A percentile compares a stretch with the other conserved stretches of the same genome.
Evolutionary conservation across 192 early-diverging fungal genomes (phyloP).

Genomic region (Rhizoclosmatium globosum): DNA sequence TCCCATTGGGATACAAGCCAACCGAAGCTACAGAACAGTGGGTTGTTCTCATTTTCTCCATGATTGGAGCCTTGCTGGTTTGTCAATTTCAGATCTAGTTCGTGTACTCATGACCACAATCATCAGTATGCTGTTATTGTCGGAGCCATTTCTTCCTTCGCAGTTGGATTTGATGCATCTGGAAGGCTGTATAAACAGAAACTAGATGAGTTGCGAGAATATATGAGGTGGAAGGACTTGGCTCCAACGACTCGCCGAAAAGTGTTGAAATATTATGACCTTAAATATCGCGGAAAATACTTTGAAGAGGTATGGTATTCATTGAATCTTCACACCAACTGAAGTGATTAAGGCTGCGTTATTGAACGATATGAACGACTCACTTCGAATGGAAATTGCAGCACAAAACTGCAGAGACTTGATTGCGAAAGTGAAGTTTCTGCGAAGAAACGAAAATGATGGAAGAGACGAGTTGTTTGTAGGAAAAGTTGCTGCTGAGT

Average conservation of each 20-base stretch:
- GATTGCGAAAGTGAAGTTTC: constrained; percentile 39
- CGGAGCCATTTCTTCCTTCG: constrained; percentile 30
- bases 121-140: constrained; percentile 8
- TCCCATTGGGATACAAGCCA: neutral
- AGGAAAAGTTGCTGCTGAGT: constrained; percentile 34
- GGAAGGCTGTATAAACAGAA: constrained; percentile 36
- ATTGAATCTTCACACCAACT: neutral
- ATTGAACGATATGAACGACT: constrained; percentile 35
- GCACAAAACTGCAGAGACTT: constrained; percentile 38
- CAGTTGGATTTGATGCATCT: constrained; percentile 31
- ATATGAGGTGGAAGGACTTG: constrained; percentile 34
- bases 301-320: constrained; percentile 22
- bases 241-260: constrained; percentile 11
- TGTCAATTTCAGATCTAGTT: constrained; percentile 1
- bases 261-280: constrained; percentile 43
- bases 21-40: neutral
- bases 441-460: constrained; percentile 35
- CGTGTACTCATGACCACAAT: neutral
- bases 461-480: constrained; percentile 38
- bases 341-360: neutral
- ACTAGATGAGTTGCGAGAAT: constrained; percentile 37
- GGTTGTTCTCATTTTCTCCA: neutral
- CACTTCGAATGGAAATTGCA: constrained; percentile 40
- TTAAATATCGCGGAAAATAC: constrained; percentile 35
- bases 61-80: constrained; percentile 12